Percentiles rank a stretch among this genome's conserved stretches.
phyloP scores from a whole-genome alignment of 768 basidiomycete species.

The Leucogyrophana mollusca region DNA sequence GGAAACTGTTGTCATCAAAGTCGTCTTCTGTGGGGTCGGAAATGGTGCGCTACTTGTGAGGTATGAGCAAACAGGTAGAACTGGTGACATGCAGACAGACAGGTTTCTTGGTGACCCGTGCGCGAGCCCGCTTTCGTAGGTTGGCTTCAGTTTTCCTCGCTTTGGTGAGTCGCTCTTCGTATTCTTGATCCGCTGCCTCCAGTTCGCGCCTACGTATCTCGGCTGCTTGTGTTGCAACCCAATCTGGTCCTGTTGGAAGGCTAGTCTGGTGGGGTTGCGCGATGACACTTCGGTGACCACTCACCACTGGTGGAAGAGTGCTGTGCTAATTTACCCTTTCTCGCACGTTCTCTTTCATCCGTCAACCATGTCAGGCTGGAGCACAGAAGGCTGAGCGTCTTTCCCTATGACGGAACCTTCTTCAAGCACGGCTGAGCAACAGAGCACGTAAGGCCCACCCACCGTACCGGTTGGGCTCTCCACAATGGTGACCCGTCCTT shows the following conservation, averaged over 20 bases:
- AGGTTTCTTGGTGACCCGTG: slow-evolving; percentile 57
- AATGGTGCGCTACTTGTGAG: slow-evolving; percentile 21
- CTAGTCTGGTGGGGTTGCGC: not conserved
- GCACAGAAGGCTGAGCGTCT: slow-evolving; percentile 80
- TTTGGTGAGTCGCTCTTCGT: slow-evolving; percentile 54
- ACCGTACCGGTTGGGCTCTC: slow-evolving; percentile 92
- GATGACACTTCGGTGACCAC: not conserved
- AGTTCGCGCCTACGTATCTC: slow-evolving; percentile 63
- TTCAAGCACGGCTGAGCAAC: not conserved
- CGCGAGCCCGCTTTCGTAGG: slow-evolving; percentile 51
- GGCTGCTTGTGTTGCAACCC: slow-evolving; percentile 74
- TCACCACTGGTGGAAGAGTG: slow-evolving; percentile 23
- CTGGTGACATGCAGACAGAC: slow-evolving; percentile 36
- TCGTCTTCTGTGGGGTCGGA: slow-evolving; percentile 21
- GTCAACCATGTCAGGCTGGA: slow-evolving; percentile 72
- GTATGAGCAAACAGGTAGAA: slow-evolving; percentile 4
- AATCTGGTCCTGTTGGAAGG: slow-evolving; percentile 52
- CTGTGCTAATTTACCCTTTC: slow-evolving; percentile 58
- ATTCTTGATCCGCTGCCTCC: slow-evolving; percentile 64
- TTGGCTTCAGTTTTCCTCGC: slow-evolving; percentile 65
- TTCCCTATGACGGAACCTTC: slow-evolving; percentile 62
- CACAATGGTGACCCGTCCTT: slow-evolving; percentile 73
- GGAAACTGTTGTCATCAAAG: slow-evolving; percentile 64
- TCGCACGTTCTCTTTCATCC: slow-evolving; percentile 68
- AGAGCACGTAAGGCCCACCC: slow-evolving; percentile 22